These are phyloP conservation scores for Populus euphratica DNA, from an alignment of 345 rosid species.

Conservation along the genomic window DNA sequence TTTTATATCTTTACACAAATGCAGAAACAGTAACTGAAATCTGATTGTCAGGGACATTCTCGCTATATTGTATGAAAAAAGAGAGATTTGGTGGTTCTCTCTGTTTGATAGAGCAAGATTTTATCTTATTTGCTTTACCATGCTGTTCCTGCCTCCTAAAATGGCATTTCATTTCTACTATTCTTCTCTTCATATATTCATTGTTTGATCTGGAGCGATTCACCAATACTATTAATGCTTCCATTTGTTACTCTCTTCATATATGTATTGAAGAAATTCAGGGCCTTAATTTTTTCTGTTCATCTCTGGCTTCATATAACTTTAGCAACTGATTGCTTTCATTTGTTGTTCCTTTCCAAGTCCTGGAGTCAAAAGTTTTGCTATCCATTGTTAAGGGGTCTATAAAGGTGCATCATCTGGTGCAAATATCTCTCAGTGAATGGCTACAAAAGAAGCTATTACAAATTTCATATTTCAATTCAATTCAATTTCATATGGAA, in stretches of 20 bases:
- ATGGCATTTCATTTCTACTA: background rate
- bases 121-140: background rate
- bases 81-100: background rate
- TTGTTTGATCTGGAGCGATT: background rate
- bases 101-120: background rate
- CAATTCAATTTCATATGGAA: background rate
- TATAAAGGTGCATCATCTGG: background rate
- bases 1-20: too few relatives aligned
- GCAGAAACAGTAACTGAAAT: background rate
- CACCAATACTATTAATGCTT: background rate
- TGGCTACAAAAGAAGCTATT: background rate
- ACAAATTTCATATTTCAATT: background rate
- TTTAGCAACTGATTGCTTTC: background rate
- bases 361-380: background rate
- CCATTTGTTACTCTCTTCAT: background rate
- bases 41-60: background rate
- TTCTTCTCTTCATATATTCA: background rate
- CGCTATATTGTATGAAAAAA: background rate
- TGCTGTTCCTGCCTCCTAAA: background rate
- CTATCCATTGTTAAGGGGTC: background rate
- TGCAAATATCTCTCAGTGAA: background rate
- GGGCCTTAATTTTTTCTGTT: background rate
- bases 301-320: background rate
- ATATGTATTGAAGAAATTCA: background rate
- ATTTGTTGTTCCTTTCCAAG: background rate